phyloP scores from a whole-genome alignment of 441 rosid genomes.

The Viola pubescens region DNA sequence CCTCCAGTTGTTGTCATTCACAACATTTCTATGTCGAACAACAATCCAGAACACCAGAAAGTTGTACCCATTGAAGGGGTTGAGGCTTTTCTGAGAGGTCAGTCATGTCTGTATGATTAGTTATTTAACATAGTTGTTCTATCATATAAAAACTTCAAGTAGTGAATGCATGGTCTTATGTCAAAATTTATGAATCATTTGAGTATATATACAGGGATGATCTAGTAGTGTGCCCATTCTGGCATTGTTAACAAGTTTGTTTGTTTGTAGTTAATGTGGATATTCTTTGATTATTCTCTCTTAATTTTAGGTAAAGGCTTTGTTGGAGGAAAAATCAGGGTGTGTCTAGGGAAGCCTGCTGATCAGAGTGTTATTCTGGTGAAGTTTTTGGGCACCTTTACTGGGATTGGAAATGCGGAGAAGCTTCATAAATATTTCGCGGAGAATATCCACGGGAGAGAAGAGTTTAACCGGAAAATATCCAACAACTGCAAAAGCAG shows the following conservation, averaged over 20 bases:
- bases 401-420: conserved; percentile 51
- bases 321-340: conserved; percentile 40
- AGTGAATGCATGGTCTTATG: conserved; percentile 1
- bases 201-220: not conserved
- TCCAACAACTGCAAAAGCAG: conserved; percentile 17
- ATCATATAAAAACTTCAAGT: too few relatives aligned
- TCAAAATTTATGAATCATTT: not conserved
- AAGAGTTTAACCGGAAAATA: conserved; percentile 28
- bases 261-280: too few relatives aligned
- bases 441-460: conserved; percentile 37
- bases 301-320: conserved; percentile 36
- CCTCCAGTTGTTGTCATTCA: conserved; percentile 51
- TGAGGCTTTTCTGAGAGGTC: conserved; percentile 50
- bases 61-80: conserved; percentile 44
- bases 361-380: conserved; percentile 53
- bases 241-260: too few relatives aligned
- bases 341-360: conserved; percentile 50
- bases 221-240: too few relatives aligned
- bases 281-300: conserved; percentile 3
- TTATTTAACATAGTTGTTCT: not conserved
- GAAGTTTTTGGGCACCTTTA: conserved; percentile 45
- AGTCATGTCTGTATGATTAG: conserved; percentile 11
- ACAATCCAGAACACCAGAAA: conserved; percentile 37
- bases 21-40: conserved; percentile 43
- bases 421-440: conserved; percentile 39